Evolutionary conservation across 192 early-diverging fungal species (phyloP).

Genomic region (Rhizophagus prolifer): DNA sequence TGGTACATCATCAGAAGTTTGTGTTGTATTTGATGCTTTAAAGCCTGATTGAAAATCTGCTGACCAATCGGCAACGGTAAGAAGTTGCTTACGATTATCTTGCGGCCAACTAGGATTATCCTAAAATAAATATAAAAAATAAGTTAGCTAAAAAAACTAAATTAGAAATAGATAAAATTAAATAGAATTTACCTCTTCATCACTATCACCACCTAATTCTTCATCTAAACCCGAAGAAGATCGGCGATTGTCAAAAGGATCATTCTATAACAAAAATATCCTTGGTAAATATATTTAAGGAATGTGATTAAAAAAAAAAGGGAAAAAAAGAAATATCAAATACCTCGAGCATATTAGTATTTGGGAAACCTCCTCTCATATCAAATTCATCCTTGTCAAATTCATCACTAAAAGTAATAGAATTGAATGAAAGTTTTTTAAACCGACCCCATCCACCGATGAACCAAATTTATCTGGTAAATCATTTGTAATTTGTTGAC

Average conservation of each 20-base stretch:
- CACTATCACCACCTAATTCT: conserved; percentile 8
- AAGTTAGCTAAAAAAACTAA: not conserved
- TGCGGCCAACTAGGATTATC: not conserved
- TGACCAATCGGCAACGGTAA: conserved; percentile 27
- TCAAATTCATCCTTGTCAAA: conserved; percentile 39
- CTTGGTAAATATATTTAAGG: not conserved
- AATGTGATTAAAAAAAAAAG: not conserved
- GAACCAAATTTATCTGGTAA: conserved; percentile 68
- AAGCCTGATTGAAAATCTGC: conserved; percentile 13
- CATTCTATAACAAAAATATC: not conserved
- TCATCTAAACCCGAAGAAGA: conserved; percentile 8
- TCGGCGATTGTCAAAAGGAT: conserved; percentile 23
- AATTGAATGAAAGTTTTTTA: not conserved
- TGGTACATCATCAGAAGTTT: not conserved
- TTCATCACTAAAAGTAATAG: conserved; percentile 14
- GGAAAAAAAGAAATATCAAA: not conserved
- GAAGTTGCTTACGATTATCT: conserved; percentile 5
- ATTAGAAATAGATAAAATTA: not conserved
- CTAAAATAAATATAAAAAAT: not conserved
- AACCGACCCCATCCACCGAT: conserved; percentile 54
- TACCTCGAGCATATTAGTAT: conserved; percentile 32
- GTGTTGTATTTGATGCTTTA: not conserved
- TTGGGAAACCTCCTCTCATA: conserved; percentile 29
- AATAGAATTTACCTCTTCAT: conserved; percentile 17
- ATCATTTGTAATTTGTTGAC: conserved; percentile 69